phyloP scores from a whole-genome alignment of 495 filamentous ascomycete species.

The Lasiosphaeris hirsuta region DNA sequence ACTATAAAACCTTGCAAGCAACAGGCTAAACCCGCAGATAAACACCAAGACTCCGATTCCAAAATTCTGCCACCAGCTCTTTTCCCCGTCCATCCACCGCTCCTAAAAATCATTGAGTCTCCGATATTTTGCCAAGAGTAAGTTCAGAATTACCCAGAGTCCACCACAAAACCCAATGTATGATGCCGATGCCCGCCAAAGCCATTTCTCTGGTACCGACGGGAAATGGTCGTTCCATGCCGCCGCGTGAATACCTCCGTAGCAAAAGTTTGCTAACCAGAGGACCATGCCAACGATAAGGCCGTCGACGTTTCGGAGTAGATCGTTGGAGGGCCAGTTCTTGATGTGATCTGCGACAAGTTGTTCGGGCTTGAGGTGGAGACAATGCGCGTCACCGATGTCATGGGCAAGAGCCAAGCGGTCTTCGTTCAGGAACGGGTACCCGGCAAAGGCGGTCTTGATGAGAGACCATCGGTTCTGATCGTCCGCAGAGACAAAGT shows the following conservation, averaged over 20 bases:
- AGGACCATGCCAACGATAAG: constrained; percentile 3
- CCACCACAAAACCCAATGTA: neutral
- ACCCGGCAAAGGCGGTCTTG: neutral
- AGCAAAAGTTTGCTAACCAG: neutral
- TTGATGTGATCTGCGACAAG: neutral
- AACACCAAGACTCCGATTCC: neutral
- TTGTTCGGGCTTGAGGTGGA: neutral
- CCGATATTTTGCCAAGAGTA: neutral
- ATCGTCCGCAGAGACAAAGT: neutral
- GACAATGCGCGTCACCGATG: neutral
- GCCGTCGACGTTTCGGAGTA: constrained; percentile 4
- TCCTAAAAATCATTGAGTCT: neutral
- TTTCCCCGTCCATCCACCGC: constrained; percentile 2
- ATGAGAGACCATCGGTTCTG: neutral
- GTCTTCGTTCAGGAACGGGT: neutral
- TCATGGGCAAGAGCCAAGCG: neutral
- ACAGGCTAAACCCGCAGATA: neutral
- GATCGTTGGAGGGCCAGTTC: neutral
- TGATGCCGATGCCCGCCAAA: neutral
- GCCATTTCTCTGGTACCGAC: neutral
- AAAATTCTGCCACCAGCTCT: constrained; percentile 5
- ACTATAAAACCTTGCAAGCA: neutral
- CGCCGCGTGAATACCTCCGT: neutral
- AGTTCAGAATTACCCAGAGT: constrained; percentile 1
- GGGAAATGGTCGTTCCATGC: constrained; percentile 7